Base-by-base conservation (phyloP, 2,329 filamentous ascomycete genomes). In the Aspergillus oerlinghausenensis region DNA sequence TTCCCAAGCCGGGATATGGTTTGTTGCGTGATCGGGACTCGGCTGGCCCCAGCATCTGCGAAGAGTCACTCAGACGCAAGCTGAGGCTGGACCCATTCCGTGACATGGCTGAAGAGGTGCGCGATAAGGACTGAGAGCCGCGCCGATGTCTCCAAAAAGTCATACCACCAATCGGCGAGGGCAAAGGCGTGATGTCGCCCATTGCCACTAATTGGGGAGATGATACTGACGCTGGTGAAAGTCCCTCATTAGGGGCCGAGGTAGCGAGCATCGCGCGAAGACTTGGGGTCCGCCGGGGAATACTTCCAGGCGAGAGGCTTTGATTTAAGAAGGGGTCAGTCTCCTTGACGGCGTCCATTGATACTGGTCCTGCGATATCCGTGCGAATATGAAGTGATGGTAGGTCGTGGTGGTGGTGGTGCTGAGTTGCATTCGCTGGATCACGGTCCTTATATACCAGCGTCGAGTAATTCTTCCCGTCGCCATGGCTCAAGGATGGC, bases 111-210 rank as follows among this genome's bases (percentile, higher is more conserved):
- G 77, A 78, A 0, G 77, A 74, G 2, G 73, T 75, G 17, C 76
- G 72, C 11, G 77, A 77, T 23, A 76, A 62, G 0, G 73, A 73
- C 23, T 72, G 69, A 79, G 86, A 51, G 73, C 72, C 32, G 78
- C 79, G 84, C 1, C 87, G 88, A 14, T 64, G 62, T 47, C 65
- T 68, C 74, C 74, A 77, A 23, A 73, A 66, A 25, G 70, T 67
- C 4, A 62, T 61, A 19, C 68, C 69, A 32, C 71, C 80, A 49
- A 92, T 79, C 3, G 89, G 89, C 23, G 89, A 93, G 2, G 89
- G 89, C 35, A 94, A 76, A 55, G 89, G 89, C 3, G 90, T 93
- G 60, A 94, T 81, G 70, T 91, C 88, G 59, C 86, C 85, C 84
- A 92, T 88, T 49, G 88, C 88, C 57, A 85, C 82, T 54, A 92